Percentiles rank a stretch among this genome's conserved stretches.
phyloP scores from a whole-genome alignment of 75 land plant genomes.

The Pinus albicaulis region DNA sequence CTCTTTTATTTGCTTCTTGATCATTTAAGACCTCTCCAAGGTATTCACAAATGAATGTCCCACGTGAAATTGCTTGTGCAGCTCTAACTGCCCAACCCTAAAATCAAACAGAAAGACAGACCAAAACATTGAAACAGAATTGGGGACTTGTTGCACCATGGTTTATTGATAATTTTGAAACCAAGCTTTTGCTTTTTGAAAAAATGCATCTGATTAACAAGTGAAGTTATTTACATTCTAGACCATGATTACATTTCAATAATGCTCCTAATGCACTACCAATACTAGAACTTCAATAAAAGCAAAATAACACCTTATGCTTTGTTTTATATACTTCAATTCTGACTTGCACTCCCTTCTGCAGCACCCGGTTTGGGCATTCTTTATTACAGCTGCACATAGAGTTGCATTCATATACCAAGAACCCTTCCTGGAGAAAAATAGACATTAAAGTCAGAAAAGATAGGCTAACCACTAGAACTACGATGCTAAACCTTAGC shows the following conservation, averaged over 20 bases:
- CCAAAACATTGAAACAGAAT: conserved; percentile 3
- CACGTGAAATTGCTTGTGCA: conserved; percentile 74
- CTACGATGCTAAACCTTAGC: background rate
- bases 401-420: conserved; percentile 95
- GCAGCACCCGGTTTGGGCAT: conserved; percentile 89
- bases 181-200: background rate
- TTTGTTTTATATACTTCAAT: conserved; percentile 87
- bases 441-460: conserved; percentile 10
- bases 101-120: conserved; percentile 3
- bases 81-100: conserved; percentile 99
- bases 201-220: background rate
- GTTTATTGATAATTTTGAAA: background rate
- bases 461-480: background rate
- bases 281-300: background rate
- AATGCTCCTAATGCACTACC: background rate
- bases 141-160: background rate
- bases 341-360: conserved; percentile 85
- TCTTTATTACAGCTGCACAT: conserved; percentile 62
- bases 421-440: conserved; percentile 76
- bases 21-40: conserved; percentile 90
- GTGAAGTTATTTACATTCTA: background rate
- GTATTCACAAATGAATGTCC: conserved; percentile 96
- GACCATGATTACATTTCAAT: background rate
- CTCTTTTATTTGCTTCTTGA: conserved; percentile 69
- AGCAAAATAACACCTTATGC: conserved; percentile 60